phyloP scores from a whole-genome alignment of 192 early-diverging fungal species.

The Haplosporangium gracile region DNA sequence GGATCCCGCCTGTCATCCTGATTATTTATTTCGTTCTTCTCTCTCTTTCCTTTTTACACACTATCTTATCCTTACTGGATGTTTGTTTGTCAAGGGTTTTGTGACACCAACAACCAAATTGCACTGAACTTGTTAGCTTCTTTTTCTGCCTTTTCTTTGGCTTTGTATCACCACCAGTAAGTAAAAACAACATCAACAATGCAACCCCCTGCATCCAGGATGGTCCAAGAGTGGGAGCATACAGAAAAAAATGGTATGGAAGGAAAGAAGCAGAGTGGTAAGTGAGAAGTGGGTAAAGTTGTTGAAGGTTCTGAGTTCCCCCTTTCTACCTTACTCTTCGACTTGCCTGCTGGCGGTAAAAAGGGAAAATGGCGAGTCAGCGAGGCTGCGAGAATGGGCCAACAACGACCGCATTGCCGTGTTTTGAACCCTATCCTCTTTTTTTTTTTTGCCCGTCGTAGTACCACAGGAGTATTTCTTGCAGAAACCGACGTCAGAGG shows the following conservation, averaged over 20 bases:
- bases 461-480: neutral
- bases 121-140: neutral
- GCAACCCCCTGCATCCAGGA: slow-evolving; percentile 9
- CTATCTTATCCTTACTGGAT: too few species aligned
- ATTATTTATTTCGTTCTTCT: too few species aligned
- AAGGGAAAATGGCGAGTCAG: neutral
- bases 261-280: neutral
- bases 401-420: neutral
- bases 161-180: slow-evolving; percentile 1
- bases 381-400: neutral
- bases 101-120: slow-evolving; percentile 4
- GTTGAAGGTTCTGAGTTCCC: neutral
- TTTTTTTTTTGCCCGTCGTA: neutral
- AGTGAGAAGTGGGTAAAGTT: neutral
- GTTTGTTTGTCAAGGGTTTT: neutral
- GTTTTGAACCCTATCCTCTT: neutral
- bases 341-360: neutral
- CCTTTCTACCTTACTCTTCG: neutral
- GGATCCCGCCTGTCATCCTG: too few species aligned
- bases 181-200: neutral
- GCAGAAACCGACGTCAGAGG: neutral
- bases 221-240: neutral
- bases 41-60: too few species aligned
- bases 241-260: neutral
- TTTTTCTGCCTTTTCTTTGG: neutral